These are phyloP conservation scores for Pythium brachiatum DNA, from an alignment of 352 stramenopile species.

Conservation along the genomic window DNA sequence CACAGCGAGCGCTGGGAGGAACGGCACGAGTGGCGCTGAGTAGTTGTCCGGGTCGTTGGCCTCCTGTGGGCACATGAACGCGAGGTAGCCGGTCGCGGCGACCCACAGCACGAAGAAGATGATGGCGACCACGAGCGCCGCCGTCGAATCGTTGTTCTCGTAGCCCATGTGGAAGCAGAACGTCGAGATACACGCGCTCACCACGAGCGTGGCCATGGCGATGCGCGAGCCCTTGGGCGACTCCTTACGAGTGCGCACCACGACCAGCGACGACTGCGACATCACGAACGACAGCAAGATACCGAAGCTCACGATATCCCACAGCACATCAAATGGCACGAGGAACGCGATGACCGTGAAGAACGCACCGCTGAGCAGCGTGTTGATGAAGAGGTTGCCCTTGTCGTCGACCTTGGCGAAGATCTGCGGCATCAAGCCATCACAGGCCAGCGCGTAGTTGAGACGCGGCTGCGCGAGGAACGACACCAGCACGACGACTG, in stretches of 20 bases:
- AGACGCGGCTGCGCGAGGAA: conserved; percentile 92
- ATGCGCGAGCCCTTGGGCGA: conserved; percentile 30
- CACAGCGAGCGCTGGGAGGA: conserved; percentile 53
- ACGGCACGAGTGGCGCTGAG: conserved; percentile 56
- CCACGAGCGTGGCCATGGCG: conserved; percentile 25
- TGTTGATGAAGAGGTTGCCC: conserved; percentile 79
- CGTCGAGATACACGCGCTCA: conserved; percentile 32
- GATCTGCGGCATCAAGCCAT: conserved; percentile 89
- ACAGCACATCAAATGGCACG: conserved; percentile 72
- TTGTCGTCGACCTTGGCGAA: conserved; percentile 85
- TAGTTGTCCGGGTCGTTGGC: conserved; percentile 45
- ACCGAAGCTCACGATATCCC: conserved; percentile 86
- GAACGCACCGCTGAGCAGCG: conserved; percentile 53
- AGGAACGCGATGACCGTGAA: conserved; percentile 71
- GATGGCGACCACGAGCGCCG: conserved; percentile 39
- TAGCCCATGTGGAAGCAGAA: conserved; percentile 76
- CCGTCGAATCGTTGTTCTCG: conserved; percentile 36
- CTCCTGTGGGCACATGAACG: conserved; percentile 59
- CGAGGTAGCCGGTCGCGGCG: conserved; percentile 29
- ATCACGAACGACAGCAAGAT: conserved; percentile 88
- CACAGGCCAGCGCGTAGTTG: conserved; percentile 90
- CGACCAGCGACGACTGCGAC: conserved; percentile 68
- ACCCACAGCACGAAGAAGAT: conserved; percentile 49
- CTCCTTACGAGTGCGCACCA: conserved; percentile 58
- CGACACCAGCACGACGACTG: conserved; percentile 92